Percentiles rank a stretch among this genome's conserved stretches.
Conservation (phyloP, 2,329 filamentous ascomycete genomes). For the Arachnopeziza araneosa region DNA sequence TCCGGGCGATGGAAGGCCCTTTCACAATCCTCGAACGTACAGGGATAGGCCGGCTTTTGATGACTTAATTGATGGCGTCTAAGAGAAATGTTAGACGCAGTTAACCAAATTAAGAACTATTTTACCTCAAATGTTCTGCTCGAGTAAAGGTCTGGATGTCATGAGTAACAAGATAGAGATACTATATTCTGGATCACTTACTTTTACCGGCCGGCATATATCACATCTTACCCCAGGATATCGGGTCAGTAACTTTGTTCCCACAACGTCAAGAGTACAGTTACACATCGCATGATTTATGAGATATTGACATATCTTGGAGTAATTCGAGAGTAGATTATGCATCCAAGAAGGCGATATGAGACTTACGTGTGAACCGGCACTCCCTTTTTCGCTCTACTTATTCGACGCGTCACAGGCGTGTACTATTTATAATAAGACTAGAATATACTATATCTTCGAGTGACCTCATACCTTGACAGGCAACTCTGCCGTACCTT, state of each 20-base stretch:
- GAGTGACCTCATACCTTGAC: slow-evolving; percentile 16
- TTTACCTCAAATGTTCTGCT: slow-evolving; percentile 56
- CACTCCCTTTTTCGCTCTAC: slow-evolving; percentile 32
- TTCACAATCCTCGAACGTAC: slow-evolving; percentile 48
- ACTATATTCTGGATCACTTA: slow-evolving; percentile 5
- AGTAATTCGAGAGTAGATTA: no score
- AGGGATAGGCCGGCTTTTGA: slow-evolving; percentile 46
- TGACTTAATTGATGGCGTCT: slow-evolving; percentile 59
- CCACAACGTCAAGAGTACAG: no score
- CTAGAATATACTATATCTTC: no score
- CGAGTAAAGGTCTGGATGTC: slow-evolving; percentile 51
- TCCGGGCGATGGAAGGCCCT: slow-evolving; percentile 54
- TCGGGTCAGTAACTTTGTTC: no score
- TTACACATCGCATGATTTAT: no score
- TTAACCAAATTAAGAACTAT: background rate
- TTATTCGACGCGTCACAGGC: slow-evolving; percentile 31
- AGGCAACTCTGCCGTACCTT: slow-evolving; percentile 22
- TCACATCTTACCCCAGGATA: slow-evolving; percentile 16
- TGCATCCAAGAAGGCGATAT: no score
- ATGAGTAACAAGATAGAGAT: background rate
- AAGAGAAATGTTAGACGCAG: slow-evolving; percentile 21
- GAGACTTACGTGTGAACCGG: slow-evolving; percentile 26
- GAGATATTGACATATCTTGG: no score
- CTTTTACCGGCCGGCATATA: slow-evolving; percentile 27
- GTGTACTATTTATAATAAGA: slow-evolving; percentile 19